These are phyloP conservation scores for Peziza echinospora DNA, from an alignment of 495 filamentous ascomycete genomes.

Conservation along the genomic window DNA sequence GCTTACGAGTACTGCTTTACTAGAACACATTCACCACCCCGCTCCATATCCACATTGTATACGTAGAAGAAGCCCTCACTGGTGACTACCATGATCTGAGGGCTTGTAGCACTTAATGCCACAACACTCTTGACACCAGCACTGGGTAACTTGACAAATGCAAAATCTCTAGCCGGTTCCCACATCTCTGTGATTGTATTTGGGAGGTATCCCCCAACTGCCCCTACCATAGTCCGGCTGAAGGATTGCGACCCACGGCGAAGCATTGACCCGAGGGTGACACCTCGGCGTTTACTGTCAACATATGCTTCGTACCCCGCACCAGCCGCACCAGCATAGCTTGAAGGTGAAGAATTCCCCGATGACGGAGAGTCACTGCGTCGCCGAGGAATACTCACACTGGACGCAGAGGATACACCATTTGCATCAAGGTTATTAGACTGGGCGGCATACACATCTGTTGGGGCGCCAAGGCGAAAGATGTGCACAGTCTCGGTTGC, in stretches of 20 bases:
- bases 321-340: conserved; percentile 17
- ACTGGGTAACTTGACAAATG: conserved; percentile 84
- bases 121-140: conserved; percentile 47
- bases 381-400: conserved; percentile 17
- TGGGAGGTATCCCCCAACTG: conserved; percentile 76
- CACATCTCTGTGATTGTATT: conserved; percentile 88
- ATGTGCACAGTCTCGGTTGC: conserved; percentile 95
- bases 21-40: conserved; percentile 79
- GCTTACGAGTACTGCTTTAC: conserved; percentile 73
- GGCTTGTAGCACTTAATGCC: conserved; percentile 78
- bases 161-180: conserved; percentile 89
- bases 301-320: conserved; percentile 18
- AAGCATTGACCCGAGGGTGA: conserved; percentile 64
- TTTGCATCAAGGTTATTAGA: neutral
- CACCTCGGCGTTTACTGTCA: conserved; percentile 19
- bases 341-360: conserved; percentile 15
- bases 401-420: neutral
- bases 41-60: conserved; percentile 83
- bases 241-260: conserved; percentile 93
- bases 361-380: conserved; percentile 2
- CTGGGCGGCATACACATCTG: neutral
- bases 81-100: conserved; percentile 94
- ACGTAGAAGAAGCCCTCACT: conserved; percentile 89
- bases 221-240: conserved; percentile 69
- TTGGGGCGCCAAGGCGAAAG: conserved; percentile 40